Percentiles rank a stretch among this genome's conserved stretches.
Conservation (phyloP, 2,329 filamentous ascomycete species). For the Exophiala xenobiotica region DNA sequence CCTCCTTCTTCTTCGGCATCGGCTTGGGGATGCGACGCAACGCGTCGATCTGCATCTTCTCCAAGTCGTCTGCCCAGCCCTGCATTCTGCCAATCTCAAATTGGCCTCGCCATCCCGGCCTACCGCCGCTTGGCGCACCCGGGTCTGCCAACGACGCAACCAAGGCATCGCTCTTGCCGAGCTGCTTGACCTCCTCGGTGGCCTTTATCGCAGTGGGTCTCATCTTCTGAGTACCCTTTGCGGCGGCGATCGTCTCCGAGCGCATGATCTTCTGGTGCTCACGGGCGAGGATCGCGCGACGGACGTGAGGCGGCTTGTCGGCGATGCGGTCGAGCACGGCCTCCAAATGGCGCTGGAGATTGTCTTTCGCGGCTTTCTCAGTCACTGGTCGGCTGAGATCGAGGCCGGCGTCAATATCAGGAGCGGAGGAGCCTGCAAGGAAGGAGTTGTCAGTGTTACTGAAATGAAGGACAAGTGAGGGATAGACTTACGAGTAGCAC, state of each 20-base stretch:
- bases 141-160: too few species aligned
- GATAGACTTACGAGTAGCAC: too few species aligned
- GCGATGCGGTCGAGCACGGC: not conserved
- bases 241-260: slow-evolving; percentile 18
- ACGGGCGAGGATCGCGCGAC: slow-evolving; percentile 10
- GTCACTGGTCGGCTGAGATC: not conserved
- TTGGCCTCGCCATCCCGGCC: too few species aligned
- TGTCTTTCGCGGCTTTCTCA: not conserved
- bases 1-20: not conserved
- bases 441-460: too few species aligned
- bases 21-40: slow-evolving; percentile 6
- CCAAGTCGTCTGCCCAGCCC: slow-evolving; percentile 15
- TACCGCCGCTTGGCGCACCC: too few species aligned
- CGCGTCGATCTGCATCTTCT: slow-evolving; percentile 13
- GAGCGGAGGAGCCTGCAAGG: not conserved
- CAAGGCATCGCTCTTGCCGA: not conserved
- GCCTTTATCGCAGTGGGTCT: slow-evolving; percentile 9
- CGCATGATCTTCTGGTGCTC: slow-evolving; percentile 11
- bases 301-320: not conserved
- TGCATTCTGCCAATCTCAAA: slow-evolving; percentile 13
- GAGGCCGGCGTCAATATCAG: not conserved
- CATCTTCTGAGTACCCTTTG: slow-evolving; percentile 3
- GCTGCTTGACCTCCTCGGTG: not conserved
- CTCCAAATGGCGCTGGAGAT: not conserved
- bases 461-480: too few species aligned